Evolutionary conservation across 768 basidiomycete genomes (phyloP).

Genomic region (Termitomyces heimii): DNA sequence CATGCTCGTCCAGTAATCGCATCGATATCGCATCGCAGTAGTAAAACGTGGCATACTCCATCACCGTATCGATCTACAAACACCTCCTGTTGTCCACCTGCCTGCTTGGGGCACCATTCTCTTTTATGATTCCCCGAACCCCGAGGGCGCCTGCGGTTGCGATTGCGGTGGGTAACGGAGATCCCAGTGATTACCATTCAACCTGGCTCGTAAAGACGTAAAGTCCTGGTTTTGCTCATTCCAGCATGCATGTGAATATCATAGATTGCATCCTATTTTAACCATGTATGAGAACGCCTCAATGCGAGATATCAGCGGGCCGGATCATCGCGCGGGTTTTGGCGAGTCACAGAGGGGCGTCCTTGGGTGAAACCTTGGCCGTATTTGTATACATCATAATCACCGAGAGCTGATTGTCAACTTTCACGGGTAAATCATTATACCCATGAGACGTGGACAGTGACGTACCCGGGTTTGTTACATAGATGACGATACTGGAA

Average conservation of each 20-base stretch:
- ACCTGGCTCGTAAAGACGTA: neutral
- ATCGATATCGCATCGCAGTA: neutral
- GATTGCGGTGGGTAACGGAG: neutral
- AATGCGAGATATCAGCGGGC: constrained; percentile 5
- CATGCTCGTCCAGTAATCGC: neutral
- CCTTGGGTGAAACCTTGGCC: constrained; percentile 1
- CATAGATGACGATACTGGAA: neutral
- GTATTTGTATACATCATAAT: neutral
- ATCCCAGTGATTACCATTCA: neutral
- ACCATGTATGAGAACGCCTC: neutral
- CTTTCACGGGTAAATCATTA: neutral
- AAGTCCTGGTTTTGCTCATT: neutral
- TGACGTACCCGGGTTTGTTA: neutral
- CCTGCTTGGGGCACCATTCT: neutral
- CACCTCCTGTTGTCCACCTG: neutral
- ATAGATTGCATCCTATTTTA: neutral
- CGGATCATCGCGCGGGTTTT: constrained; percentile 5
- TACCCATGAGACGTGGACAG: neutral
- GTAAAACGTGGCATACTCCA: neutral
- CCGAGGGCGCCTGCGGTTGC: neutral
- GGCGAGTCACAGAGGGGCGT: constrained; percentile 2
- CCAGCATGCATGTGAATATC: neutral
- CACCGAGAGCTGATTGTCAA: neutral
- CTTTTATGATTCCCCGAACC: neutral
- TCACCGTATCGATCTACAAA: neutral